A percentile compares a stretch with the other conserved stretches of the same genome.
Conservation (phyloP, 139 green algal genomes). For the Nannochloris sp. region DNA sequence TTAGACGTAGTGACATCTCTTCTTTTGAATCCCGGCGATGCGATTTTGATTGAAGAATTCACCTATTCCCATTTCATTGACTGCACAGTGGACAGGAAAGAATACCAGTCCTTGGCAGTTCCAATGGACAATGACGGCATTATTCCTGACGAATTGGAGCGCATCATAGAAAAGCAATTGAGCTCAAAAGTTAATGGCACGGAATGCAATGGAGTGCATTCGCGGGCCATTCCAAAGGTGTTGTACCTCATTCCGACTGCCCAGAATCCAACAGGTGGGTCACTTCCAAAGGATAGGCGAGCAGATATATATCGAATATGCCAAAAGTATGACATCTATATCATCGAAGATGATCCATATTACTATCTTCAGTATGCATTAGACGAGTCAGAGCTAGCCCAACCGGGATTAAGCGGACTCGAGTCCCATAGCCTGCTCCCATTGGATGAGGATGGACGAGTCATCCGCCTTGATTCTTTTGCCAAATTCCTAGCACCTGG, state of each 20-base stretch:
- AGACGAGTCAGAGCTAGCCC: no score
- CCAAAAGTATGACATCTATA: conserved; percentile 15
- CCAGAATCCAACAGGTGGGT: conserved; percentile 65
- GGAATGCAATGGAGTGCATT: neutral
- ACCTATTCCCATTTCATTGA: conserved; percentile 58
- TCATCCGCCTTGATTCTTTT: conserved; percentile 70
- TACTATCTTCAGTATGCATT: conserved; percentile 55
- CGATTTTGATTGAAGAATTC: conserved; percentile 55
- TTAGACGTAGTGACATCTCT: conserved; percentile 32
- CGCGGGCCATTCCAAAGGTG: conserved; percentile 13
- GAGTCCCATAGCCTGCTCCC: neutral
- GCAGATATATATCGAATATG: conserved; percentile 50
- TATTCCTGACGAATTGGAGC: conserved; percentile 29
- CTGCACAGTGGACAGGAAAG: conserved; percentile 43
- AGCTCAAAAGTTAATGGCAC: neutral
- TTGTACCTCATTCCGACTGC: conserved; percentile 66
- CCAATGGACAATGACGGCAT: conserved; percentile 50
- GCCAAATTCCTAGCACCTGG: conserved; percentile 55
- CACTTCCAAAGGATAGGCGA: conserved; percentile 36
- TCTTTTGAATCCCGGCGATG: conserved; percentile 44
- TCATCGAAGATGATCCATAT: conserved; percentile 84
- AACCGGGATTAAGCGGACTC: neutral
- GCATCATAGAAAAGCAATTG: conserved; percentile 8
- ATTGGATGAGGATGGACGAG: conserved; percentile 49
- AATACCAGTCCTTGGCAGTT: conserved; percentile 27